A percentile compares a stretch with the other conserved stretches of the same genome.
These are phyloP conservation scores for Vitis amurensis DNA, from an alignment of 164 flowering plant genomes.

Conservation along the genomic window DNA sequence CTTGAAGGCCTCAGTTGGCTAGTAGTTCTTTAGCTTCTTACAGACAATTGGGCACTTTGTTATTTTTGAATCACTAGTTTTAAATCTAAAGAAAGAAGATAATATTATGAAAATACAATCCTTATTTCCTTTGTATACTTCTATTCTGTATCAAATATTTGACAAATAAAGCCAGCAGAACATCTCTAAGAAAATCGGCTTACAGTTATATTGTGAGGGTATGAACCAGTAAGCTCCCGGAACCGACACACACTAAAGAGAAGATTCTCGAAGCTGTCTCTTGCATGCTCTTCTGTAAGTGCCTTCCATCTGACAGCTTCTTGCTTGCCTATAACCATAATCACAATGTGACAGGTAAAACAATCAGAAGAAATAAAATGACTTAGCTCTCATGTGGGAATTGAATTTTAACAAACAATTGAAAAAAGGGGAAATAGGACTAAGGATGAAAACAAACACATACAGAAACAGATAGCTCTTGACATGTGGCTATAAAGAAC, in stretches of 20 bases:
- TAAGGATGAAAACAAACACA: too few relatives aligned
- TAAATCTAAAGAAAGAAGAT: not conserved
- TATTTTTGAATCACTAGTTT: not conserved
- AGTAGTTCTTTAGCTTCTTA: not conserved
- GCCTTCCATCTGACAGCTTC: conserved; percentile 75
- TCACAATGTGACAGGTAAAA: not conserved
- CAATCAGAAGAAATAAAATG: not conserved
- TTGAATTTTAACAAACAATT: too few relatives aligned
- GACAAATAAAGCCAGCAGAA: too few relatives aligned
- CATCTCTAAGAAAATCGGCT: conserved; percentile 19
- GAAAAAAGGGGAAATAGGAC: too few relatives aligned
- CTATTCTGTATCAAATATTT: not conserved
- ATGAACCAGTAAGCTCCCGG: conserved; percentile 90
- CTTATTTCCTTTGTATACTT: not conserved
- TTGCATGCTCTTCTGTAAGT: conserved; percentile 95
- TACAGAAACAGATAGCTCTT: too few relatives aligned
- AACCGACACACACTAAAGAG: conserved; percentile 95
- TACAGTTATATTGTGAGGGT: conserved; percentile 89
- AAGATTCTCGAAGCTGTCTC: conserved; percentile 98
- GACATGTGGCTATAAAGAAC: too few relatives aligned
- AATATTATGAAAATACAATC: not conserved
- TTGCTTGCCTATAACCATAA: conserved; percentile 50
- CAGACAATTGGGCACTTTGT: not conserved
- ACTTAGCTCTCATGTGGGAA: not conserved
- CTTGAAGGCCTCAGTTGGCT: not conserved